phyloP scores from a whole-genome alignment of 441 rosid genomes.

The Euphorbia schlechtendalii region DNA sequence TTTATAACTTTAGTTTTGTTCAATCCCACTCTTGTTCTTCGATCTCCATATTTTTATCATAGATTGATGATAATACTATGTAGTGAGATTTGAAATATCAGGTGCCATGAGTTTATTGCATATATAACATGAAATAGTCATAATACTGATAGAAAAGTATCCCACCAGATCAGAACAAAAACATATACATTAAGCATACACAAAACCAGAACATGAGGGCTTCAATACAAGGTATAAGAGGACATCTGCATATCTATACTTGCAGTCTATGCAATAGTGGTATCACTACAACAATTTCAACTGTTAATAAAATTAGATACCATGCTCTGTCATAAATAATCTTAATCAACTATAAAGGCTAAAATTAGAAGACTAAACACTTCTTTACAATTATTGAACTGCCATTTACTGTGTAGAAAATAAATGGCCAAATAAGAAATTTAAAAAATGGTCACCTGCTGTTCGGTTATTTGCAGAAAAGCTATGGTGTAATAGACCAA shows the following conservation, averaged over 20 bases:
- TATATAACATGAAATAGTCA: neutral
- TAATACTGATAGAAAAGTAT: neutral
- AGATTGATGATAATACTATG: neutral
- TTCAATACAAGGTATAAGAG: neutral
- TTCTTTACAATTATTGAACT: neutral
- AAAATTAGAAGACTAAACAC: neutral
- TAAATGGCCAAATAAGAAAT: neutral
- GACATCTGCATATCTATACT: neutral
- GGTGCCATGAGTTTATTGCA: neutral
- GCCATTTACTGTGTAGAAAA: too few species aligned
- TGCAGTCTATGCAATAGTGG: neutral
- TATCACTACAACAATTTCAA: neutral
- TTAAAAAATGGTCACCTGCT: conserved; percentile 49
- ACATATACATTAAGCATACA: neutral
- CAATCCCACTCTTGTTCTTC: neutral
- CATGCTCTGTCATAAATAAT: neutral
- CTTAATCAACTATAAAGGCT: neutral
- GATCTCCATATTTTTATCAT: neutral
- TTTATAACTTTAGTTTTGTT: too few species aligned
- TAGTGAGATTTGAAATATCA: neutral
- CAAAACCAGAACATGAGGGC: neutral
- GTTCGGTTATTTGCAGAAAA: conserved; percentile 90
- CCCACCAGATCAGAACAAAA: neutral
- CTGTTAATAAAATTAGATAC: neutral
- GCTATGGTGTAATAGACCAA: conserved; percentile 74